Evolutionary conservation across 106 monocot species (phyloP).

Genomic region (Dendrobium chrysotoxum): DNA sequence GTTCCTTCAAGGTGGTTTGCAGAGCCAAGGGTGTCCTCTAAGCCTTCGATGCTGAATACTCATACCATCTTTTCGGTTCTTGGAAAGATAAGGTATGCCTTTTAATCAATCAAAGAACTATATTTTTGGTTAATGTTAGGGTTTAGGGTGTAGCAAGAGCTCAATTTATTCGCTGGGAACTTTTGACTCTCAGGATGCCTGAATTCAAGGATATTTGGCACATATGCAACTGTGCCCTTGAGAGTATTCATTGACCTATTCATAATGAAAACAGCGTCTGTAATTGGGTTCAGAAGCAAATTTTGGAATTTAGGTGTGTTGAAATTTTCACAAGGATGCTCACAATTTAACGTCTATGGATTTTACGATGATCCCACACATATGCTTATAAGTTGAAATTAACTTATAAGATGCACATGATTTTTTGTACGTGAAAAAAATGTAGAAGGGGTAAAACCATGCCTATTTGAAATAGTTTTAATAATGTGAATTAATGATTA

Average conservation of each 20-base stretch:
- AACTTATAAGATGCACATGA: too few species aligned
- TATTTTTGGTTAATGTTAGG: neutral
- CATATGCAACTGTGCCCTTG: too few species aligned
- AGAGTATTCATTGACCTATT: neutral
- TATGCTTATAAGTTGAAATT: too few species aligned
- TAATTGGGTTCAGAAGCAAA: neutral
- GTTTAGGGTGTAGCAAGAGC: neutral
- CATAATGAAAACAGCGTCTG: neutral
- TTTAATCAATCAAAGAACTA: neutral
- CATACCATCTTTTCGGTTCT: conserved; percentile 82
- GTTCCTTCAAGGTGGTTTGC: conserved; percentile 95
- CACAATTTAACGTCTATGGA: too few species aligned
- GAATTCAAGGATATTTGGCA: too few species aligned
- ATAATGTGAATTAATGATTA: too few species aligned
- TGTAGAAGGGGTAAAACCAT: too few species aligned
- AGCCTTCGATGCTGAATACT: conserved; percentile 82
- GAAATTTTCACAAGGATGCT: too few species aligned
- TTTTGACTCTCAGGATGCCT: neutral
- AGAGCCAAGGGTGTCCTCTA: conserved; percentile 84
- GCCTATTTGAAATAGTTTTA: too few species aligned
- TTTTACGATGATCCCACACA: too few species aligned
- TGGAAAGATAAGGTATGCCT: conserved; percentile 69
- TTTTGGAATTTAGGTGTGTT: neutral
- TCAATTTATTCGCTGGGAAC: neutral
- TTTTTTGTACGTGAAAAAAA: too few species aligned